Evolutionary conservation across 805 yeast genomes (phyloP).

Genomic region (Wickerhamomyces sydowiorum): DNA sequence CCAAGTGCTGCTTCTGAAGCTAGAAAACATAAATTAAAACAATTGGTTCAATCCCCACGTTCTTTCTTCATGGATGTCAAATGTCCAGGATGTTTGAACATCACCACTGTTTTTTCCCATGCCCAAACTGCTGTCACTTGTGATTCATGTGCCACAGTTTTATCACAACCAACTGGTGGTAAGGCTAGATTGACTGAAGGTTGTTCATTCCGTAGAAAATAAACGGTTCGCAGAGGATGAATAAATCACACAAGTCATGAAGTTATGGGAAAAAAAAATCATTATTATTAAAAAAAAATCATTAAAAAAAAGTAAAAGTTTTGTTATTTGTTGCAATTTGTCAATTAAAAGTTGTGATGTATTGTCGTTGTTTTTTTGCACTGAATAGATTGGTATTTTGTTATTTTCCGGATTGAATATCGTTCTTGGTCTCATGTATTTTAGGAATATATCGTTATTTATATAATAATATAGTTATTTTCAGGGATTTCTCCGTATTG

Average conservation of each 20-base stretch:
- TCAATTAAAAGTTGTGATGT: no score
- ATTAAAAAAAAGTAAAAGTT: no score
- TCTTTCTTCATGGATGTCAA: constrained; percentile 99
- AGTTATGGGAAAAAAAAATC: not conserved
- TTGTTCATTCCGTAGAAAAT: constrained; percentile 99
- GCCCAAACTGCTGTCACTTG: constrained; percentile 99
- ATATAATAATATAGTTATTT: no score
- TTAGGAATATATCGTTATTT: no score
- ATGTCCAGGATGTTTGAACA: constrained; percentile 99
- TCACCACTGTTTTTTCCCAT: constrained; percentile 99
- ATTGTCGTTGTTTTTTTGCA: no score
- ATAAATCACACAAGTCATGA: not conserved
- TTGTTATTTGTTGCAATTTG: no score
- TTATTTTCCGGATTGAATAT: no score
- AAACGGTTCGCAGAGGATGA: constrained; percentile 32
- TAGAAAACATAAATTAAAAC: constrained; percentile 94
- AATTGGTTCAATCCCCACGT: constrained; percentile 96
- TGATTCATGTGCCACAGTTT: constrained; percentile 96
- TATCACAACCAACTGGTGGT: constrained; percentile 99
- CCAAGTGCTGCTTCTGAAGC: constrained; percentile 97
- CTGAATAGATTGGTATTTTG: no score
- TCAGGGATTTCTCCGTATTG: no score
- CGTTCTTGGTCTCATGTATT: no score
- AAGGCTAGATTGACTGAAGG: constrained; percentile 99
- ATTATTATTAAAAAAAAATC: no score